Conservation (phyloP, 2,329 filamentous ascomycete genomes). For the Paecilomyces formosus region DNA sequence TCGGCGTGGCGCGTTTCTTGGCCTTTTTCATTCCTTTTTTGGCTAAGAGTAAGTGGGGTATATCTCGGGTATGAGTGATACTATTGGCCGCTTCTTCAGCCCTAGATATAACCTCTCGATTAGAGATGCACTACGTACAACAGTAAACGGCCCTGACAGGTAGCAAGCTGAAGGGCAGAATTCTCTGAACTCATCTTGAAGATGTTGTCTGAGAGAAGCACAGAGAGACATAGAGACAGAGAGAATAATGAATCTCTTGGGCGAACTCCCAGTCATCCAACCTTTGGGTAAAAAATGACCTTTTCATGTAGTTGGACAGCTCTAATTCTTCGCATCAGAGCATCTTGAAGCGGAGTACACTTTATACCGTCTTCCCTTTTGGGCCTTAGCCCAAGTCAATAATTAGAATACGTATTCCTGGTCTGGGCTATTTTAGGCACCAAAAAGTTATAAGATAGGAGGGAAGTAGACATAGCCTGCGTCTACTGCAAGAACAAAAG, state of each 20-base stretch:
- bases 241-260: neutral
- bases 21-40: neutral
- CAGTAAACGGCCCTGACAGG: neutral
- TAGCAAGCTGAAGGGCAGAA: neutral
- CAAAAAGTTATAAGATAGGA: neutral
- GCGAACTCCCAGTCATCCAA: neutral
- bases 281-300: neutral
- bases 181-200: neutral
- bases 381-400: neutral
- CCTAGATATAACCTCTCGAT: neutral
- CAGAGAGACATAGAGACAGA: neutral
- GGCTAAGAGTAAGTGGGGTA: no score
- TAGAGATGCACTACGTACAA: neutral
- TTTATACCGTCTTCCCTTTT: neutral
- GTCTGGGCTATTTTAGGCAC: neutral
- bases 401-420: neutral
- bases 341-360: neutral
- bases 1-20: neutral
- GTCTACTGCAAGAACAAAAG: neutral
- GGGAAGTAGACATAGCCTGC: neutral
- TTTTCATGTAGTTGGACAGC: neutral
- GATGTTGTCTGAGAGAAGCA: neutral
- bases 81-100: neutral
- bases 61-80: no score
- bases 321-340: neutral